Evolutionary conservation across 306 rosid genomes (phyloP), one percentile per base, ranked within the genome.

Genomic region (Gleditsia sinensis): DNA sequence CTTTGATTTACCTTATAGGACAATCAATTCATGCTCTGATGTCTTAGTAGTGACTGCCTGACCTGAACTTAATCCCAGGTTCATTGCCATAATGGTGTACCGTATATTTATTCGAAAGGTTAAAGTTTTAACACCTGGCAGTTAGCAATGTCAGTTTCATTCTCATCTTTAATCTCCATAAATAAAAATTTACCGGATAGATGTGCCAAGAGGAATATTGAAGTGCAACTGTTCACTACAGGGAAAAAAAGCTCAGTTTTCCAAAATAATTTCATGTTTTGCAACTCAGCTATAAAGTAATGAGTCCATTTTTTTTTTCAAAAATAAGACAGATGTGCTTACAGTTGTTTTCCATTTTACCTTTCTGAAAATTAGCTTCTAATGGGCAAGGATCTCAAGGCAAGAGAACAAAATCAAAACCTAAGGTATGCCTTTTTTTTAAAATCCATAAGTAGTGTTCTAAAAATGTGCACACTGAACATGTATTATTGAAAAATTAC

Each of bases 361-460:
- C 46, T 76, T 74, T 73, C 33, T 64, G 1, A 63, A 40, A 51
- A 78, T 76, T 87, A 92, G 96, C 89, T 76, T 71, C 92, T 73
- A 94, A 87, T 86, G 97, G 91, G 65, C 87, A 92, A 90, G 95
- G 88, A 81, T 88, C 99, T 80, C 86, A 87, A 87, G 86, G 86
- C 69, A 92, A 86, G 86, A 83, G 60, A 74, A 67, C 83, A 62
- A 88, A 81, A 85, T 68, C 83, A 71, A 90, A 86, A 87, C 74
- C 77, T 65, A 87, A 86, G 97, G 99, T 94, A 85, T 79, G 49
- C 51, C 46, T 37, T 21, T 60, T 58, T 71, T 24, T 53, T 67
- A 66, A 16, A 69, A 69, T 42, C 56, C 50, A 16, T 42, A 20
- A 16, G 13, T 20, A 30, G 60, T 45, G 57, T 67, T 64, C 53